Percentiles rank a stretch among this genome's conserved stretches.
These are phyloP conservation scores for Leishmania martiniquensis DNA, from an alignment of 208 protist species.

Conservation along the genomic window DNA sequence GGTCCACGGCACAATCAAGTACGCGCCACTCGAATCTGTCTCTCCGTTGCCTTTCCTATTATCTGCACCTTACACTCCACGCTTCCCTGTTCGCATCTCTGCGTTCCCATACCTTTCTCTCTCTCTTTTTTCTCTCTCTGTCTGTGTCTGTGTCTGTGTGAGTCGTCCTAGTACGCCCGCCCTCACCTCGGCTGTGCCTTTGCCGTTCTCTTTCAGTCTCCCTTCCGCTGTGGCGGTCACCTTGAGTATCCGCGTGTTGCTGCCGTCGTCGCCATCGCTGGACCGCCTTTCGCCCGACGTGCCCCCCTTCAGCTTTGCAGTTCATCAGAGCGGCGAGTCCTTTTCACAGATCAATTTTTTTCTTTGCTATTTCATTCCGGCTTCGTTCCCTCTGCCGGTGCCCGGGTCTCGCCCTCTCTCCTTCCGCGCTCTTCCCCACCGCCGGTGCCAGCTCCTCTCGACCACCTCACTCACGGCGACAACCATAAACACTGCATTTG, in stretches of 20 bases:
- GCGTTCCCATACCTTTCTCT: neutral
- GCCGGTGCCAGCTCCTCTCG: neutral
- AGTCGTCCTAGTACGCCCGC: neutral
- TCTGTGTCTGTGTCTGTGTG: neutral
- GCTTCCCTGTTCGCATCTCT: neutral
- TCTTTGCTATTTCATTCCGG: neutral
- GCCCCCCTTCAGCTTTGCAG: too few relatives aligned
- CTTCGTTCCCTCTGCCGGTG: neutral
- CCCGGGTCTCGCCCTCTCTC: neutral
- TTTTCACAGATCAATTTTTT: too few relatives aligned
- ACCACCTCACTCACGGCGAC: neutral
- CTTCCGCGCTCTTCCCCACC: neutral
- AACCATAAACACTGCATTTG: neutral
- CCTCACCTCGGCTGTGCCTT: neutral
- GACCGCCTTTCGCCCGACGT: too few relatives aligned
- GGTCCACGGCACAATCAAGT: neutral
- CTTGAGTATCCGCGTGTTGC: neutral
- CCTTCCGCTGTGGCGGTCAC: slow-evolving; percentile 6
- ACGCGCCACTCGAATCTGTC: neutral
- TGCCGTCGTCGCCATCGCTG: neutral
- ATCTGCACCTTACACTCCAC: too few relatives aligned
- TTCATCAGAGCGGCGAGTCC: too few relatives aligned
- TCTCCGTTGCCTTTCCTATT: neutral
- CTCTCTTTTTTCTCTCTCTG: neutral
- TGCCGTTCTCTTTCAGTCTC: slow-evolving; percentile 4